phyloP scores from a whole-genome alignment of 2,329 filamentous ascomycete genomes.

The Penicillium sp. region DNA sequence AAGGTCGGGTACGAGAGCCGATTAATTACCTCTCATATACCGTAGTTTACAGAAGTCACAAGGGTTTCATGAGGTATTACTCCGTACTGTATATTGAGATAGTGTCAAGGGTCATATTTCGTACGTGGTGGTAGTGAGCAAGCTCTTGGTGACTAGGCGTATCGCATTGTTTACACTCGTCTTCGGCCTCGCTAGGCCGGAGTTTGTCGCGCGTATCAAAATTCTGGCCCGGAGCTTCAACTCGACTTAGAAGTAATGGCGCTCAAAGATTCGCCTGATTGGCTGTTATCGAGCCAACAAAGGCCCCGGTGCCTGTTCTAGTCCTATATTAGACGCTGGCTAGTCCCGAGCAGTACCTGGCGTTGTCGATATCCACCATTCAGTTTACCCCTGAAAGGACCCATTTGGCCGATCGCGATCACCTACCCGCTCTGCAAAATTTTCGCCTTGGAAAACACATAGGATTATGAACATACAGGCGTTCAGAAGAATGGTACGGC shows the following conservation, averaged over 20 bases:
- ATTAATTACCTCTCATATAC: background rate
- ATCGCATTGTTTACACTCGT: background rate
- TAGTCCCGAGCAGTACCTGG: conserved; percentile 18
- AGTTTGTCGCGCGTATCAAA: conserved; percentile 1
- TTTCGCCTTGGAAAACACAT: background rate
- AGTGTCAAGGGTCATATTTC: background rate
- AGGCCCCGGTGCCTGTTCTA: conserved; percentile 4
- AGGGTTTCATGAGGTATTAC: background rate
- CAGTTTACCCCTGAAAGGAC: conserved; percentile 19
- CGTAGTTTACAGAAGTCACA: background rate
- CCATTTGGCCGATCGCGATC: conserved; percentile 30
- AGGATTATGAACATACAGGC: background rate
- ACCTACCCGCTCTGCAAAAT: conserved; percentile 16
- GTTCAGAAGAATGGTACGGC: background rate
- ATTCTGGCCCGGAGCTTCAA: conserved; percentile 4
- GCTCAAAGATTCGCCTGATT: conserved; percentile 4
- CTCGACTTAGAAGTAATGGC: conserved; percentile 4
- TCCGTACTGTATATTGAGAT: background rate
- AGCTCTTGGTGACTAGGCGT: background rate
- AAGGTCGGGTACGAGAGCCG: background rate
- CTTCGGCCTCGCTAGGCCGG: background rate
- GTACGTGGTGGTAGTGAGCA: too few species aligned
- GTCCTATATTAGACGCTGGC: background rate
- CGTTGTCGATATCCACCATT: conserved; percentile 20
- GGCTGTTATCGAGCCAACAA: background rate